Percentiles rank a stretch among this genome's conserved stretches.
phyloP scores from a whole-genome alignment of 805 yeast genomes.

The Candida manassasensis region DNA sequence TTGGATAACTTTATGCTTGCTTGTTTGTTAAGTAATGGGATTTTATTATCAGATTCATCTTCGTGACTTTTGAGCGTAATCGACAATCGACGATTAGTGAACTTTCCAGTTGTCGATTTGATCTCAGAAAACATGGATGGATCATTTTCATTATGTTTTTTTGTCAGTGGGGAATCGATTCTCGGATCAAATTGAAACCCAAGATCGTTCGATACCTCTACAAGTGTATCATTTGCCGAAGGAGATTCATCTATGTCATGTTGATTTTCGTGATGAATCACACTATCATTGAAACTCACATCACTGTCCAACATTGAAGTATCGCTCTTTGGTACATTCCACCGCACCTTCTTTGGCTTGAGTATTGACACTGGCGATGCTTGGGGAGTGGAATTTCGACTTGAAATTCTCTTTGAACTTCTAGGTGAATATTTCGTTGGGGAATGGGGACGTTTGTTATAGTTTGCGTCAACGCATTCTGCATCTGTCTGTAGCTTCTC shows the following conservation, averaged over 20 bases:
- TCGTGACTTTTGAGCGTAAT: constrained; percentile 9
- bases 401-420: constrained; percentile 4
- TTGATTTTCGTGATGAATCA: constrained; percentile 8
- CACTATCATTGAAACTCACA: constrained; percentile 26
- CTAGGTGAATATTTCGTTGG: constrained; percentile 19
- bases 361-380: constrained; percentile 7
- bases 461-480: neutral
- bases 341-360: constrained; percentile 40
- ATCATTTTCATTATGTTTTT: constrained; percentile 2
- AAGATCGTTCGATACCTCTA: constrained; percentile 22
- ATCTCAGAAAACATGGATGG: constrained; percentile 3
- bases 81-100: constrained; percentile 16
- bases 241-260: constrained; percentile 28
- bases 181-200: constrained; percentile 25
- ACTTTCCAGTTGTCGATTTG: constrained; percentile 9
- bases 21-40: constrained; percentile 31
- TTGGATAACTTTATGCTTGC: constrained; percentile 14
- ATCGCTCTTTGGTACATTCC: constrained; percentile 34
- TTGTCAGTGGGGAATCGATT: constrained; percentile 19
- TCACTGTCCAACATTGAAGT: constrained; percentile 22
- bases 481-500: constrained; percentile 12
- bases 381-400: constrained; percentile 10
- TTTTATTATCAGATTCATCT: constrained; percentile 12
- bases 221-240: constrained; percentile 15
- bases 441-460: constrained; percentile 15